These are phyloP conservation scores for Noccaea bulbosa DNA, from an alignment of 345 rosid genomes.

Conservation along the genomic window DNA sequence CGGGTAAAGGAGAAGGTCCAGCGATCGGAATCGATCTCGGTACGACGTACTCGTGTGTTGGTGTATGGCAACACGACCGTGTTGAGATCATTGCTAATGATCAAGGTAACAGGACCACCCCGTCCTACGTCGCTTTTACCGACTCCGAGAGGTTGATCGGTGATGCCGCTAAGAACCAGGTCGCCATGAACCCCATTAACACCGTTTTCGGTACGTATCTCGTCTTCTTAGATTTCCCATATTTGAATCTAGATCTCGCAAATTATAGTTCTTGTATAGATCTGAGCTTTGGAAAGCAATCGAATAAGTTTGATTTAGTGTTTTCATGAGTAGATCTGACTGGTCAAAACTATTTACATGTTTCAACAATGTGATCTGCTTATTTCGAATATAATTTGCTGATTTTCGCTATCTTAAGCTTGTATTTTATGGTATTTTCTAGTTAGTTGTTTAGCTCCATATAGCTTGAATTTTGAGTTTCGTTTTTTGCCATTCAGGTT, in stretches of 20 bases:
- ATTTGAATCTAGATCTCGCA: slow-evolving; percentile 17
- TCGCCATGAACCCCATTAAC: slow-evolving; percentile 75
- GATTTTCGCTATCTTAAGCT: too few species aligned
- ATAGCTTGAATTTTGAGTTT: too few species aligned
- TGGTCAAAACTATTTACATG: too few species aligned
- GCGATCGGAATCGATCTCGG: slow-evolving; percentile 81
- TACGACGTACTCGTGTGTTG: slow-evolving; percentile 75
- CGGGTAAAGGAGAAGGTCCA: slow-evolving; percentile 82
- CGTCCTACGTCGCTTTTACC: slow-evolving; percentile 68
- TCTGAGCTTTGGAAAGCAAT: neutral
- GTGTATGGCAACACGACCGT: slow-evolving; percentile 83
- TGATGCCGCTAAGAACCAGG: slow-evolving; percentile 85
- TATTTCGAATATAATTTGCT: too few species aligned
- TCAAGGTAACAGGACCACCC: slow-evolving; percentile 76
- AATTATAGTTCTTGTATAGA: slow-evolving; percentile 12
- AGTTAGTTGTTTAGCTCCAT: too few species aligned
- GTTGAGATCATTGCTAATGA: slow-evolving; percentile 82
- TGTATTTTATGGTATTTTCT: too few species aligned
- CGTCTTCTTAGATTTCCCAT: neutral
- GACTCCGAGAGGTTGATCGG: slow-evolving; percentile 76
- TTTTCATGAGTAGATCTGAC: slow-evolving; percentile 8
- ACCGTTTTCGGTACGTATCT: slow-evolving; percentile 66
- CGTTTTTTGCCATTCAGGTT: too few species aligned
- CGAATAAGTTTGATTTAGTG: neutral
- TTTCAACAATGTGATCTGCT: too few species aligned